Base-by-base conservation (phyloP, 2,329 filamentous ascomycete genomes). In the Calonectria pauciramosa region DNA sequence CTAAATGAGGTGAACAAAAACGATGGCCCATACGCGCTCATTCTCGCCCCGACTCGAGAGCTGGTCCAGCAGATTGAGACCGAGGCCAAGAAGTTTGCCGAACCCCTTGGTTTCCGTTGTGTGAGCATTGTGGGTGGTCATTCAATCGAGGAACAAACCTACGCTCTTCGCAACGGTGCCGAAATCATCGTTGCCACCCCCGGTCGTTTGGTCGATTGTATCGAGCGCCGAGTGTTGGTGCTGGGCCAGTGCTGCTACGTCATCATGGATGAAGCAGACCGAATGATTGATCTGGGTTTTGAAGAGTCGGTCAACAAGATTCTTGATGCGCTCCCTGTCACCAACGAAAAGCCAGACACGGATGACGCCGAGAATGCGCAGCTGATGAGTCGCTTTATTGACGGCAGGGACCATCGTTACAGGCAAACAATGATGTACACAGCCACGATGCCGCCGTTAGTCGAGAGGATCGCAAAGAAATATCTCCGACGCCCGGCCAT, bases 351-450 rank as follows among this genome's bases (percentile, higher is more conserved):
- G 85, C 97, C 97, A 0, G 97, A 99, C 85, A 94, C 92, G 0
- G 96, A 99, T 16, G 95, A 95, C 68, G 97, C 97, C 8, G 97
- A 99, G 85, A 91, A 99, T 82, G 89, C 94, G 0, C 88, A 91
- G 71, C 92, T 93, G n/a, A 99, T 99, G 96, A 93, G 93, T 80
- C 90, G 92, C 72, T 94, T 94, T 80, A 87, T 98, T 2, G 93
- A 93, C 68, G 92, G 92, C 23, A 92, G 92, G 78, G 94, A 96
- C 81, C 41, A 34, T 34, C 91, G 94, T 28, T 99, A 99, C 87
- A 90, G 97, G 73, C 96, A 99, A 85, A 99, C 97, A 0, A 99
- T 99, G 97, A 99, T 99, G 97, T 99, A 99, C 91, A 99, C 97
- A 78, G 97, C 97, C 68, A 99, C 97, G 34, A 99, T 99, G 97